Evolutionary conservation across 768 basidiomycete species (phyloP).

Genomic region (Russula sp.): DNA sequence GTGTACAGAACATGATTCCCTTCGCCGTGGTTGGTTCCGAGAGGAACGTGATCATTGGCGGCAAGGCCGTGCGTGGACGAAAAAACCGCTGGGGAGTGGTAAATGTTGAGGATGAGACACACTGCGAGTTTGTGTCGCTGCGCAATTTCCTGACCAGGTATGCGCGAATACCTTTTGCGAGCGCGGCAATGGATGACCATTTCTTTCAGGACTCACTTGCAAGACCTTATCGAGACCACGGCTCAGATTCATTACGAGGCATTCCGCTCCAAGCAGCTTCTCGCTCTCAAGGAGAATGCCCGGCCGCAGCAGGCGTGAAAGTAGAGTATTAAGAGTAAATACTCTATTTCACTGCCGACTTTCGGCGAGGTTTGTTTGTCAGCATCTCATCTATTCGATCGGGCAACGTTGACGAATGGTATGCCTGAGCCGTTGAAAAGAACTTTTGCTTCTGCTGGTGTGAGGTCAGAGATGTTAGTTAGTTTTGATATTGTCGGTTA

Average conservation of each 20-base stretch:
- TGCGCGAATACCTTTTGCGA: slow-evolving; percentile 21
- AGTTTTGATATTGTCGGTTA: neutral
- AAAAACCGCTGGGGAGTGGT: slow-evolving; percentile 99
- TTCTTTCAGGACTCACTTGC: slow-evolving; percentile 75
- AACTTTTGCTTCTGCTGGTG: neutral
- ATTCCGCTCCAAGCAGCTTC: slow-evolving; percentile 96
- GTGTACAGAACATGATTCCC: slow-evolving; percentile 76
- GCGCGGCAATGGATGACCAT: neutral
- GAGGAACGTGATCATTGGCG: slow-evolving; percentile 89
- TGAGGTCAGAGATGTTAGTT: neutral
- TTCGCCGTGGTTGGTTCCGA: slow-evolving; percentile 99
- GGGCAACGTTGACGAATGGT: neutral
- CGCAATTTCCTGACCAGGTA: slow-evolving; percentile 93
- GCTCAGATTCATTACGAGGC: slow-evolving; percentile 99
- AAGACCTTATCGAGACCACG: slow-evolving; percentile 98
- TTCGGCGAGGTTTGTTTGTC: neutral
- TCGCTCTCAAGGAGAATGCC: slow-evolving; percentile 81
- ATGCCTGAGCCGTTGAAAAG: neutral
- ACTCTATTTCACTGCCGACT: neutral
- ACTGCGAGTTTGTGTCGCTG: slow-evolving; percentile 97
- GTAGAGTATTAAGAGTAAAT: neutral
- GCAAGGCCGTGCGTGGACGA: slow-evolving; percentile 89
- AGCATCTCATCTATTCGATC: neutral
- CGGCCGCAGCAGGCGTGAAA: slow-evolving; percentile 21
- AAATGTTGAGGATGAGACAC: slow-evolving; percentile 92